A percentile compares a stretch with the other conserved stretches of the same genome.
Evolutionary conservation across 495 filamentous ascomycete genomes (phyloP).

Genomic region (Talaromyces ruber): DNA sequence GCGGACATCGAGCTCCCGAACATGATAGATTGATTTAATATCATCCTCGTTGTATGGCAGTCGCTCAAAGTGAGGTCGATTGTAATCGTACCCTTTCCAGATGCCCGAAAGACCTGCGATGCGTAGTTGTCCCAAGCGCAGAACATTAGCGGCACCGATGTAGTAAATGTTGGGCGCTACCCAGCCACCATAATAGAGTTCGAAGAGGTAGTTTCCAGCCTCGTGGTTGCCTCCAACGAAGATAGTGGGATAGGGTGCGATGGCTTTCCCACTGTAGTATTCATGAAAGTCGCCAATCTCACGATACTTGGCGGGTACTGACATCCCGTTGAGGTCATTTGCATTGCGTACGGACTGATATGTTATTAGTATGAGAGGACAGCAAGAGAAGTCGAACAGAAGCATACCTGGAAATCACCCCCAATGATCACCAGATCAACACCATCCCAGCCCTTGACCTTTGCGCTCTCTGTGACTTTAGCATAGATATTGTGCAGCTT

Average conservation of each 20-base stretch:
- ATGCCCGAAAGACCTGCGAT: slow-evolving; percentile 92
- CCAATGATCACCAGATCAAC: slow-evolving; percentile 83
- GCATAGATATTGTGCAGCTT: slow-evolving; percentile 85
- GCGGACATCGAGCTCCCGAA: slow-evolving; percentile 81
- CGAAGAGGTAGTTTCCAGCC: slow-evolving; percentile 74
- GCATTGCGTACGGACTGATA: slow-evolving; percentile 74
- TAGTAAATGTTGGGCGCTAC: slow-evolving; percentile 96
- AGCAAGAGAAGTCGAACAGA: background rate
- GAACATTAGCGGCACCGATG: slow-evolving; percentile 80
- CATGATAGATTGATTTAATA: slow-evolving; percentile 72
- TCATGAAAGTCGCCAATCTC: slow-evolving; percentile 81
- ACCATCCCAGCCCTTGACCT: slow-evolving; percentile 60
- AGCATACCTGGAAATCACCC: slow-evolving; percentile 74
- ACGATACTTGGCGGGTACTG: slow-evolving; percentile 76
- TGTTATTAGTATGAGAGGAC: slow-evolving; percentile 11
- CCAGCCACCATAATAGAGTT: slow-evolving; percentile 96
- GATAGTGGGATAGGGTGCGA: slow-evolving; percentile 79
- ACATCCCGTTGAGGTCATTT: slow-evolving; percentile 77
- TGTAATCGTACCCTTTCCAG: slow-evolving; percentile 81
- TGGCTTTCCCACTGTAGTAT: slow-evolving; percentile 74
- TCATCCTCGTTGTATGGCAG: slow-evolving; percentile 72
- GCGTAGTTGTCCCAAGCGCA: slow-evolving; percentile 72
- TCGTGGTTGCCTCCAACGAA: slow-evolving; percentile 96
- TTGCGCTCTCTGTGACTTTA: slow-evolving; percentile 52
- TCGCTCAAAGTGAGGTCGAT: slow-evolving; percentile 73